Conservation (phyloP, 2,329 filamentous ascomycete species). For the Didymella pomorum region DNA sequence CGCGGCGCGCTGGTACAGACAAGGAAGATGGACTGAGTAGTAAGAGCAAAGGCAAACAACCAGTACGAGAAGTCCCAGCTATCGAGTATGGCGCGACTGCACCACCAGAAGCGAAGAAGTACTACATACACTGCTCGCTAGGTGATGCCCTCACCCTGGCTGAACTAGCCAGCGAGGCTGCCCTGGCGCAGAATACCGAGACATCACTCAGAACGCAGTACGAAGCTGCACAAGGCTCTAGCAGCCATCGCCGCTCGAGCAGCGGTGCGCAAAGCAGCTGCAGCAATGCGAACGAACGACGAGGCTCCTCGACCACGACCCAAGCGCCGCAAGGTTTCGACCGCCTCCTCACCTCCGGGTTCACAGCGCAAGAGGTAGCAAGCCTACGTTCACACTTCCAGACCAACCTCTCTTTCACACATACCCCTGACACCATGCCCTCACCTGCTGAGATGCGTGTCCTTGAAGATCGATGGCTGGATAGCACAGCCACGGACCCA, state of each 20-base stretch:
- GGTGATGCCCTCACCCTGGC: slow-evolving; percentile 72
- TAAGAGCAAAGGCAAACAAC: slow-evolving; percentile 73
- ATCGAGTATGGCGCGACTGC: slow-evolving; percentile 30
- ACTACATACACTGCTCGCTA: slow-evolving; percentile 96
- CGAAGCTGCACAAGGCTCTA: slow-evolving; percentile 25
- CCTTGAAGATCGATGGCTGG: slow-evolving; percentile 92
- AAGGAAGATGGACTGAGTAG: slow-evolving; percentile 33
- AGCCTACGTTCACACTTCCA: slow-evolving; percentile 88
- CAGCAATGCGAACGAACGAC: slow-evolving; percentile 24
- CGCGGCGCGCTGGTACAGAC: slow-evolving; percentile 50
- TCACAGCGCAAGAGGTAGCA: slow-evolving; percentile 83
- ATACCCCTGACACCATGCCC: slow-evolving; percentile 90
- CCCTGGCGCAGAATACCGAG: slow-evolving; percentile 51
- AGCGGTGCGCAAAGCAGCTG: slow-evolving; percentile 21
- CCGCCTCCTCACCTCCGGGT: slow-evolving; percentile 79
- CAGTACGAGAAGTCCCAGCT: slow-evolving; percentile 58
- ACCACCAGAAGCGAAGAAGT: slow-evolving; percentile 56
- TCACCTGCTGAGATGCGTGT: slow-evolving; percentile 75
- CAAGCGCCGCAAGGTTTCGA: slow-evolving; percentile 83
- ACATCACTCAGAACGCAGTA: slow-evolving; percentile 45
- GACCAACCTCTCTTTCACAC: slow-evolving; percentile 80
- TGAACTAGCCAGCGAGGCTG: slow-evolving; percentile 75
- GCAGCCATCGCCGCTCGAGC: slow-evolving; percentile 28
- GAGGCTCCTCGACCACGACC: slow-evolving; percentile 53
- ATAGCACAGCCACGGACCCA: slow-evolving; percentile 61